Evolutionary conservation across 768 basidiomycete species (phyloP), one percentile per base, ranked within the genome.

Genomic region (Mrakia frigida): DNA sequence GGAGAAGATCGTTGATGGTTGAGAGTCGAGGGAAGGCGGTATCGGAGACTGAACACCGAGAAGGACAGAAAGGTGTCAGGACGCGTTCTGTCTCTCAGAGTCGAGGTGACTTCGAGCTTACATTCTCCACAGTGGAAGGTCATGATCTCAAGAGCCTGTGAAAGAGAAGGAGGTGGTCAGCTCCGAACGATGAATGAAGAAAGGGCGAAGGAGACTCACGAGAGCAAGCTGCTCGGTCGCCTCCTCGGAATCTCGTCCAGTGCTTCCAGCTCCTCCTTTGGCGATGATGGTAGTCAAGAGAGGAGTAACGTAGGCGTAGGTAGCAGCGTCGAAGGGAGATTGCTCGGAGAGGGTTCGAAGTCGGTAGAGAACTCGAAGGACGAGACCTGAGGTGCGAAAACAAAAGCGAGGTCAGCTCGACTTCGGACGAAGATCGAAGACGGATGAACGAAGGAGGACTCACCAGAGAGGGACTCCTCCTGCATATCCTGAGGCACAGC

Each of bases 341-440:
- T 92, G 90, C 78, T 95, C 92, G 0, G 92, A 89, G 5, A 95
- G 85, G 76, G 88, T 90, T 28, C 92, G 89, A 0, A 98, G 82
- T 28, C 92, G 89, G 82, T 96, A 91, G 2, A 99, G 85, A 1
- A 98, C 89, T 37, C 97, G 91, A 65, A 92, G 85, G 35, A 95
- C 86, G 43, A 98, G 85, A 9, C 86, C 94, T 94, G 75, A 33
- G n/a, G 56, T 72, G 21, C 14, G n/a, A 60, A 3, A 23, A 68
- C 31, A 53, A 52, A 37, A 74, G 37, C 23, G 16, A 39, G 28
- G 63, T 52, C 31, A 31, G 65, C 65, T 73, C 16, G 33, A 3
- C 13, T 31, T 63, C 37, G 41, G 25, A 65, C 11, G 9, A 46
- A 46, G 43, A 2, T 50, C 21, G 39, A 21, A 33, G n/a, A n/a